Base-by-base conservation (phyloP, 2,329 filamentous ascomycete species). In the Aureobasidium uvarum region DNA sequence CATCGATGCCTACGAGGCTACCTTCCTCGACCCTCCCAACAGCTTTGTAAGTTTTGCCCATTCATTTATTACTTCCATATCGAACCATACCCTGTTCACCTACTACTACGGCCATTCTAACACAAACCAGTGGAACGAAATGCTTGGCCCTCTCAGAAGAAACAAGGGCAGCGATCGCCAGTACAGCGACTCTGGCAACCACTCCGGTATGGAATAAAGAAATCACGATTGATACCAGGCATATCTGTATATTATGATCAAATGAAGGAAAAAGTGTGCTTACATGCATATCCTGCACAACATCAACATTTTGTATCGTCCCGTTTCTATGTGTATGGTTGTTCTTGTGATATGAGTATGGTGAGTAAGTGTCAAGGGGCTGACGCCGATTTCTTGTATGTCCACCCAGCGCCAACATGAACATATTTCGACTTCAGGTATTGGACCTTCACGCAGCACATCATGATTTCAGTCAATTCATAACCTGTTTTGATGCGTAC, bases 1-100 rank as follows among this genome's bases (percentile, higher is more conserved):
- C 25, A 84, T 88, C 64, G 85, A 88, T 66, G 80, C 79, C 0
- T 86, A 87, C 67, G 84, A 86, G 72, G 78, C 75, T 63, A 75
- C 76, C 31, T 81, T 86, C 67, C 38, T 77, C 7, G 74, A 79
- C 10, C 77, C 78, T 11, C 80, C 83, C 0, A 73, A 80, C n/a
- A 78, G 81, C 5, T 86, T 86, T 76, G 38, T 41, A 41, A 41
- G 38, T 41, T 18, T 18, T 18, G 18, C 18, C 38, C 2, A 41
- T 41, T 5, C 5, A 18, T 18, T 8, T 14, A 39, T 18, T 1
- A 14, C 1, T 31, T 6, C 28, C 28, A 31, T 3, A 31, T 31
- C 28, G 28, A 28, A 31, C 28, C 5, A 31, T 3, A 31, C 28
- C 1, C 28, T 6, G 3, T 6, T 31, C 6, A 6, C 28, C 28